phyloP scores from a whole-genome alignment of 345 rosid species.

The Capsella bursapastoris region DNA sequence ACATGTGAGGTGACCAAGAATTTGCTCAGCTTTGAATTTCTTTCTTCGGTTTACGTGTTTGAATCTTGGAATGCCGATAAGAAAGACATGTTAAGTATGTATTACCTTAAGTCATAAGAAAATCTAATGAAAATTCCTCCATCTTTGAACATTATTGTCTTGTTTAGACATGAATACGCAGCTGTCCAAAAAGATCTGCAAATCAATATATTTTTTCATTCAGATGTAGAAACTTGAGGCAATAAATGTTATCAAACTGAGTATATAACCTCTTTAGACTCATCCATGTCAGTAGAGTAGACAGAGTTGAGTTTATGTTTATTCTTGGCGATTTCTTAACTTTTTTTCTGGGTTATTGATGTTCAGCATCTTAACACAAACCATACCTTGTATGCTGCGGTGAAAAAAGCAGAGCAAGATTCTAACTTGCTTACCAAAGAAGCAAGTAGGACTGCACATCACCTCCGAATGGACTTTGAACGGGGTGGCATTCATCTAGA shows the following conservation, averaged over 20 bases:
- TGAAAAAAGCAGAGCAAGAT: slow-evolving; percentile 82
- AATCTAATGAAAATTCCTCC: background rate
- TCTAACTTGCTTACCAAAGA: slow-evolving; percentile 66
- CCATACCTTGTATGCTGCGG: slow-evolving; percentile 74
- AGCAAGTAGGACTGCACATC: slow-evolving; percentile 80
- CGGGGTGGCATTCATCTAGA: slow-evolving; percentile 94
- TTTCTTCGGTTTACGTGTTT: slow-evolving; percentile 11
- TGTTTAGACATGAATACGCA: slow-evolving; percentile 3
- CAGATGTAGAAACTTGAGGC: background rate
- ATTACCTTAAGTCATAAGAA: too few relatives aligned
- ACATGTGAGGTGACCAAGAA: slow-evolving; percentile 97
- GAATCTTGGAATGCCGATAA: background rate
- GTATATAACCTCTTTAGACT: background rate
- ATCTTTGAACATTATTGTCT: background rate
- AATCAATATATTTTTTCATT: background rate
- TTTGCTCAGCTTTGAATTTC: slow-evolving; percentile 37
- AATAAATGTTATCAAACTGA: background rate
- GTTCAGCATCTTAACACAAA: slow-evolving; percentile 84
- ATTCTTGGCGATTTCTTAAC: background rate
- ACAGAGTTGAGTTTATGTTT: background rate
- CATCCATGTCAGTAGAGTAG: background rate
- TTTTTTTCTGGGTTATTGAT: slow-evolving; percentile 22
- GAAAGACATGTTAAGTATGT: background rate
- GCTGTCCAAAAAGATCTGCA: slow-evolving; percentile 2
- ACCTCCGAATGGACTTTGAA: slow-evolving; percentile 82